Conservation (phyloP, 2,329 filamentous ascomycete genomes). For the Lasiodiplodia sp. region DNA sequence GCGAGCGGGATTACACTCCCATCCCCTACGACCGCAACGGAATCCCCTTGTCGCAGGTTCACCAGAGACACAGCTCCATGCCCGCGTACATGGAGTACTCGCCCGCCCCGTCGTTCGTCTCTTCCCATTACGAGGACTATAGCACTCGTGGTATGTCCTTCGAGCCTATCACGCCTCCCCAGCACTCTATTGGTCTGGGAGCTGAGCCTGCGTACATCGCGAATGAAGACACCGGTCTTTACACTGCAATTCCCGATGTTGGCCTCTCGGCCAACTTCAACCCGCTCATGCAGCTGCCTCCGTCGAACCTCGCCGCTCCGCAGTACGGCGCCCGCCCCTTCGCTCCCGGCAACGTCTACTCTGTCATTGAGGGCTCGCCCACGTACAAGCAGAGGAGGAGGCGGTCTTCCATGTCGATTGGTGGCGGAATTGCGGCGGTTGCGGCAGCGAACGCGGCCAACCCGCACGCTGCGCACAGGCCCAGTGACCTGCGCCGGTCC, state of each 20-base stretch:
- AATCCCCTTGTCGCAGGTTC: conserved; percentile 79
- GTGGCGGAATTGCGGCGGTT: conserved; percentile 75
- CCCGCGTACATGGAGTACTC: conserved; percentile 98
- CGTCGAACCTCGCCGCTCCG: conserved; percentile 80
- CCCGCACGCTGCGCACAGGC: conserved; percentile 72
- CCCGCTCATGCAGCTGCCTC: conserved; percentile 88
- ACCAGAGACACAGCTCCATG: conserved; percentile 98
- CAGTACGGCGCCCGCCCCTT: conserved; percentile 77
- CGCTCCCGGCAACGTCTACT: conserved; percentile 85
- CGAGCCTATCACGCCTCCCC: conserved; percentile 94
- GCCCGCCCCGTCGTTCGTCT: conserved; percentile 95
- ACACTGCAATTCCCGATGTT: conserved; percentile 92
- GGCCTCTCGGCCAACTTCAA: conserved; percentile 78
- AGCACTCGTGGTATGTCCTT: conserved; percentile 95
- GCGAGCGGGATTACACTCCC: conserved; percentile 79
- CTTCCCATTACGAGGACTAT: conserved; percentile 98
- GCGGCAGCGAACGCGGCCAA: conserved; percentile 59
- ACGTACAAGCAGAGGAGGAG: conserved; percentile 98
- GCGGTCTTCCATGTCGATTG: conserved; percentile 88
- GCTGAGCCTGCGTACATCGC: conserved; percentile 96
- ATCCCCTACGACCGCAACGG: conserved; percentile 93
- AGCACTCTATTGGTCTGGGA: conserved; percentile 81
- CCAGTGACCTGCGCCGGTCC: conserved; percentile 89
- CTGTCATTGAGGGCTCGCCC: conserved; percentile 95
- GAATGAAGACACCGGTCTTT: conserved; percentile 95